phyloP scores from a whole-genome alignment of 1,139 yeast species.

The Zygoascus meyerae region DNA sequence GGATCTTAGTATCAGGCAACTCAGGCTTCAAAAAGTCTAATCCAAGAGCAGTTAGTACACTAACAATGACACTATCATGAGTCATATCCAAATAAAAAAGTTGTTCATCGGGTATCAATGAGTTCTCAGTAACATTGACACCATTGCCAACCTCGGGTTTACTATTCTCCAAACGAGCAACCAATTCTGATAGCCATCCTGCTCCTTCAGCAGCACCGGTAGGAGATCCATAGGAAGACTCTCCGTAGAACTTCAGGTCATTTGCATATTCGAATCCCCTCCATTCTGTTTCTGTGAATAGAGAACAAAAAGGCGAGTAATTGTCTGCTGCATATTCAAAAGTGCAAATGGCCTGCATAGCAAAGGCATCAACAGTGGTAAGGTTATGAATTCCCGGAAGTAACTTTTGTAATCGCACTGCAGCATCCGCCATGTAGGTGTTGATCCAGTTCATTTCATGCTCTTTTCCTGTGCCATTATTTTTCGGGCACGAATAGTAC shows the following conservation, averaged over 20 bases:
- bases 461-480: constrained; percentile 23
- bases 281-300: constrained; percentile 47
- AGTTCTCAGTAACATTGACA: constrained; percentile 33
- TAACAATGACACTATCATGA: constrained; percentile 38
- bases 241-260: constrained; percentile 42
- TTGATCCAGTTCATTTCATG: constrained; percentile 33
- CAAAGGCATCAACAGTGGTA: constrained; percentile 36
- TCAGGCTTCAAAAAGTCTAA: constrained; percentile 34
- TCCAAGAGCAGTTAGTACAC: constrained; percentile 39
- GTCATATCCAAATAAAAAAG: constrained; percentile 41
- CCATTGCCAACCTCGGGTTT: constrained; percentile 28
- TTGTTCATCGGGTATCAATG: constrained; percentile 38
- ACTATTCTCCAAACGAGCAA: constrained; percentile 32
- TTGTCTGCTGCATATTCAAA: constrained; percentile 48
- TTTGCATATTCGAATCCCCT: constrained; percentile 43
- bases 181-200: constrained; percentile 39
- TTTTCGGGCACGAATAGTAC: constrained; percentile 37
- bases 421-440: constrained; percentile 38
- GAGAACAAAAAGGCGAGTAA: constrained; percentile 42
- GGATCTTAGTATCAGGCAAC: constrained; percentile 33
- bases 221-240: constrained; percentile 35
- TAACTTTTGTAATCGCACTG: constrained; percentile 37
- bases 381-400: constrained; percentile 40
- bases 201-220: constrained; percentile 39
- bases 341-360: constrained; percentile 43